phyloP scores from a whole-genome alignment of 441 rosid species.

The Codiaeum variegatum region DNA sequence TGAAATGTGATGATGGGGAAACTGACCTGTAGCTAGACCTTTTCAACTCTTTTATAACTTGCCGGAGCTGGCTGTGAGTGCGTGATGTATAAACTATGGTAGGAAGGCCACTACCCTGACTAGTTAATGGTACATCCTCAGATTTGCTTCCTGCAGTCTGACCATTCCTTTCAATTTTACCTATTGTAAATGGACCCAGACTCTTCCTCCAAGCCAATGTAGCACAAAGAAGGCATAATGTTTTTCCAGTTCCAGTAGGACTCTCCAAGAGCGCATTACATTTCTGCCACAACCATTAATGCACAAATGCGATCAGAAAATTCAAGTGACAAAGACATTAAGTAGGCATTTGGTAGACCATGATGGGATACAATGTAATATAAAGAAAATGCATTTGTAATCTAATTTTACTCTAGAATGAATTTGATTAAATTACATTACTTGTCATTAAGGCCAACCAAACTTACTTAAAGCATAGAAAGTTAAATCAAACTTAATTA shows the following conservation, averaged over 20 bases:
- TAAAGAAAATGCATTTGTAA: too few species aligned
- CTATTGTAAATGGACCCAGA: constrained; percentile 67
- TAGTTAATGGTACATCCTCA: constrained; percentile 29
- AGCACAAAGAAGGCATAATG: constrained; percentile 91
- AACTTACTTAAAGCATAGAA: too few species aligned
- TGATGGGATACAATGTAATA: too few species aligned
- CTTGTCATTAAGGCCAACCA: too few species aligned
- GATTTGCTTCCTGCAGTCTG: constrained; percentile 31
- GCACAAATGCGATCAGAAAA: not conserved
- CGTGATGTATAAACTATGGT: constrained; percentile 84
- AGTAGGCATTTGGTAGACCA: too few species aligned
- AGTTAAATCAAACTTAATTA: not conserved
- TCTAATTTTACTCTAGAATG: too few species aligned
- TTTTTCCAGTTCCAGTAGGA: constrained; percentile 98
- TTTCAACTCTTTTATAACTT: constrained; percentile 82
- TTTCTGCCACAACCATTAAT: constrained; percentile 42
- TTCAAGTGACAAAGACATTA: too few species aligned
- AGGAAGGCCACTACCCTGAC: constrained; percentile 45
- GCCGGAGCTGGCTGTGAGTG: constrained; percentile 95
- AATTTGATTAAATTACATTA: too few species aligned
- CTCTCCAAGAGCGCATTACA: constrained; percentile 94
- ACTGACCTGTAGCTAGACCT: constrained; percentile 83
- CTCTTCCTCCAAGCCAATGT: constrained; percentile 97
- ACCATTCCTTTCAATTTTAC: constrained; percentile 37
- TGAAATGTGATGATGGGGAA: not conserved